These are phyloP conservation scores for Gossypium aridum DNA, from an alignment of 441 rosid genomes.

Conservation along the genomic window DNA sequence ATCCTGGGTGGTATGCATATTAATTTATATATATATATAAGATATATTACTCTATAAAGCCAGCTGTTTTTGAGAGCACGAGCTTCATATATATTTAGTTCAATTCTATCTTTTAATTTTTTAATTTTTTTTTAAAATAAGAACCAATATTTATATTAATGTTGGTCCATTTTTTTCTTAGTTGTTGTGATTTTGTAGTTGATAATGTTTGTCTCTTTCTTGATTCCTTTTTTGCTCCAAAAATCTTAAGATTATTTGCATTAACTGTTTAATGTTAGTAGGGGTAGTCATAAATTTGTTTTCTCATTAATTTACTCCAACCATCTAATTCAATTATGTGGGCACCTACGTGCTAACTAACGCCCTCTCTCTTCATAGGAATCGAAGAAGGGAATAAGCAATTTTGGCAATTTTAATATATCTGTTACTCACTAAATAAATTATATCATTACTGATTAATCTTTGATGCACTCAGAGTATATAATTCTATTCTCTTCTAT, in stretches of 20 bases:
- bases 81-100: slow-evolving; percentile 2
- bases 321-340: neutral
- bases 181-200: neutral
- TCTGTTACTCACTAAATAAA: no score
- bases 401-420: neutral
- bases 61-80: slow-evolving; percentile 32
- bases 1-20: slow-evolving; percentile 24
- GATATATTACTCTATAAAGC: slow-evolving; percentile 9
- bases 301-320: neutral
- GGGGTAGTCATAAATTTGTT: neutral
- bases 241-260: neutral
- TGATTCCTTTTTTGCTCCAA: neutral
- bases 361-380: neutral
- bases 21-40: neutral
- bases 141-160: neutral
- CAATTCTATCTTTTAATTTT: neutral
- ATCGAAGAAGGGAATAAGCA: neutral
- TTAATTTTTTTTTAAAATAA: neutral
- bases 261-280: neutral
- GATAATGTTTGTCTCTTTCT: neutral
- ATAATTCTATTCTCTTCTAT: no score
- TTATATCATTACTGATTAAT: no score
- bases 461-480: no score
- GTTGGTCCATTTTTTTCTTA: neutral
- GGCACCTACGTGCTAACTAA: neutral